Evolutionary conservation across 257 asterid species (phyloP).

Genomic region (Cynanchum wilfordii): DNA sequence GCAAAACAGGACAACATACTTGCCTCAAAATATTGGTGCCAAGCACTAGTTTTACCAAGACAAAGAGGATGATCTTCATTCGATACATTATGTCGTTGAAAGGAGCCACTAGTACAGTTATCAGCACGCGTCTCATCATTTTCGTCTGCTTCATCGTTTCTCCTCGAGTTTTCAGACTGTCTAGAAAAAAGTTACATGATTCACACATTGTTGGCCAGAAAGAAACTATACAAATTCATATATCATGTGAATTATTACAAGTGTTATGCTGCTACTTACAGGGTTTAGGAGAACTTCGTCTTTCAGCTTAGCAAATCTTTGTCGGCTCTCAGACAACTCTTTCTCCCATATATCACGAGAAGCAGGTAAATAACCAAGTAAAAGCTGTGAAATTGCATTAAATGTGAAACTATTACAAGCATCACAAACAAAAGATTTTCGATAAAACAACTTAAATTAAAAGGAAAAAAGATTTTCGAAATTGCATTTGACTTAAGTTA

Average conservation of each 20-base stretch:
- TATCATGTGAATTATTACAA: not conserved
- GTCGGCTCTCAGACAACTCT: conserved; percentile 19
- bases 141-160: conserved; percentile 11
- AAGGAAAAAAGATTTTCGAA: not conserved
- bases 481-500: no score
- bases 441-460: not conserved
- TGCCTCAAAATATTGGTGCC: conserved; percentile 25
- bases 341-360: conserved; percentile 23
- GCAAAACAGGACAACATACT: not conserved
- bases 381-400: conserved; percentile 12
- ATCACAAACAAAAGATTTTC: not conserved
- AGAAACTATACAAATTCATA: not conserved
- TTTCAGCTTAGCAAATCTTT: conserved; percentile 19
- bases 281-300: conserved; percentile 19
- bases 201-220: conserved; percentile 1
- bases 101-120: not conserved
- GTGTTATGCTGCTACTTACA: conserved; percentile 4
- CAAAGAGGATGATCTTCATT: conserved; percentile 23
- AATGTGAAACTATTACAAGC: not conserved
- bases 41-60: conserved; percentile 22
- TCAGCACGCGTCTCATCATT: not conserved
- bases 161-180: conserved; percentile 20
- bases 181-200: conserved; percentile 7
- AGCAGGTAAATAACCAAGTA: conserved; percentile 23
- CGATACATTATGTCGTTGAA: conserved; percentile 19